Evolutionary conservation across 495 filamentous ascomycete species (phyloP).

Genomic region (Podospora comata): DNA sequence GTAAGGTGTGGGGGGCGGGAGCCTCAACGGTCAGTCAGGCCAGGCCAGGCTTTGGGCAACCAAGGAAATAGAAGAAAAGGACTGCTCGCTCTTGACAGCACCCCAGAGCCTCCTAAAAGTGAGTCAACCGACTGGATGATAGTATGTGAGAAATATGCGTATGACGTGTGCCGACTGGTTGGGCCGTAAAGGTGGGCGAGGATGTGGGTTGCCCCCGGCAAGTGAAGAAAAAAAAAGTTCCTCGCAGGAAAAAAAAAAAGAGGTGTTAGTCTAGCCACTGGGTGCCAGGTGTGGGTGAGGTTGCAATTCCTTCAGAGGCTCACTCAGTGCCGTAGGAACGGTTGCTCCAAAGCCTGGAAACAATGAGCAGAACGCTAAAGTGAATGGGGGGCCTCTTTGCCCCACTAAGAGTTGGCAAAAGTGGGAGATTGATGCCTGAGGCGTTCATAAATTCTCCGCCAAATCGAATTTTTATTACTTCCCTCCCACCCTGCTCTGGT

Average conservation of each 20-base stretch:
- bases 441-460: slow-evolving; percentile 29
- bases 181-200: background rate
- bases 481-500: slow-evolving; percentile 14
- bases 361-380: background rate
- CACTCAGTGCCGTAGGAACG: background rate
- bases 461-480: slow-evolving; percentile 32
- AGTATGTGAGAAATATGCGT: background rate
- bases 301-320: background rate
- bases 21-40: background rate
- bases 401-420: slow-evolving; percentile 21
- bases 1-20: background rate
- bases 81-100: background rate
- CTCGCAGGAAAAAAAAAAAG: background rate
- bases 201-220: background rate
- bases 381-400: background rate
- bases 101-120: background rate
- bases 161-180: background rate
- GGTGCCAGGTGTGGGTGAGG: background rate
- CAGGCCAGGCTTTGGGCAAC: background rate
- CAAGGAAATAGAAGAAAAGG: background rate
- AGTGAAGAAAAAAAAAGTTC: background rate
- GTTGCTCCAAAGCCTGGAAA: slow-evolving; percentile 2
- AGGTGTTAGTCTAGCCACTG: background rate
- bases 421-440: slow-evolving; percentile 32
- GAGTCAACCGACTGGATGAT: background rate